A percentile compares a stretch with the other conserved stretches of the same genome.
Conservation (phyloP, 306 rosid species). For the Luffa aegyptiaca region DNA sequence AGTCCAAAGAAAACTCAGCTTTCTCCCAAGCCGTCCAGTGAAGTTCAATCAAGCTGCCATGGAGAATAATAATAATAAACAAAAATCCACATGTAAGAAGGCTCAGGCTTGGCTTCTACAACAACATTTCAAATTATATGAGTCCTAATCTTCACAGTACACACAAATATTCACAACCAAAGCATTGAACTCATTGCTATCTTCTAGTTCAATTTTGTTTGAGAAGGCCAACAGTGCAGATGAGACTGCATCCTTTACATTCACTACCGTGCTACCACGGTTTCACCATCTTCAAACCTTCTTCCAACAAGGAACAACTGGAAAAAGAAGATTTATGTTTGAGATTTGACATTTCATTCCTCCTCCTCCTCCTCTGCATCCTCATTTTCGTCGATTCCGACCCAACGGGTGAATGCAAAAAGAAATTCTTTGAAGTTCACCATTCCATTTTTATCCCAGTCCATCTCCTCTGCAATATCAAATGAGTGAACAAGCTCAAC, state of each 20-base stretch:
- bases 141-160: not conserved
- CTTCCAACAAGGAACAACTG: not conserved
- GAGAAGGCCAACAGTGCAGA: not conserved
- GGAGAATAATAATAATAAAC: not conserved
- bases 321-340: not conserved
- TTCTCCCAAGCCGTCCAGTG: not conserved
- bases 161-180: not conserved
- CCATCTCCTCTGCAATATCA: conserved; percentile 85
- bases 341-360: conserved; percentile 1
- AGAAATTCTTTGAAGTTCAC: conserved; percentile 94
- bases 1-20: not conserved
- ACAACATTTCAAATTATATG: not conserved
- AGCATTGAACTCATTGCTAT: not conserved
- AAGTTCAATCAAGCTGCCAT: not conserved
- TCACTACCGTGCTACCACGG: conserved; percentile 10
- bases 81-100: not conserved
- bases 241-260: conserved; percentile 9
- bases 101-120: not conserved
- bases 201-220: not conserved
- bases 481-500: not conserved
- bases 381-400: conserved; percentile 84
- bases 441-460: conserved; percentile 98
- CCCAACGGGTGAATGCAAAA: conserved; percentile 85
- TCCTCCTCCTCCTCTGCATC: conserved; percentile 47
- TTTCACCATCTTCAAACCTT: not conserved